phyloP scores from a whole-genome alignment of 192 early-diverging fungal species.

The Coemansia umbellata region DNA sequence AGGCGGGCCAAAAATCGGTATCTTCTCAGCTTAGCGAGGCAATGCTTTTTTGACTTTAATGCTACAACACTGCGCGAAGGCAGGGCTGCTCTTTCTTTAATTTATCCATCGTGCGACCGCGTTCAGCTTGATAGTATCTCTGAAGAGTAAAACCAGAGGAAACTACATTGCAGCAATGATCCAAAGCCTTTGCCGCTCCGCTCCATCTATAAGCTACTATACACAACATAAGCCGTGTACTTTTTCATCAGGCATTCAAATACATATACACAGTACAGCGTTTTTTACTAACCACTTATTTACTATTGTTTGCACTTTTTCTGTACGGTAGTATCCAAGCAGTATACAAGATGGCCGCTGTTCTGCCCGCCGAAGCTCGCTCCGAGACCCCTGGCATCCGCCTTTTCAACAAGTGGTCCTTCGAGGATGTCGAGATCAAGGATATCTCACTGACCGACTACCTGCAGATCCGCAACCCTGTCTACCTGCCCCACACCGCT shows the following conservation, averaged over 20 bases:
- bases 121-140: no score
- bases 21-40: no score
- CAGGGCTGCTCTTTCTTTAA: no score
- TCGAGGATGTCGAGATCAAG: slow-evolving; percentile 86
- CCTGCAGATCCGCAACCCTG: slow-evolving; percentile 84
- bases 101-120: no score
- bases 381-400: slow-evolving; percentile 45
- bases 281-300: background rate
- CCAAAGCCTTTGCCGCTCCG: no score
- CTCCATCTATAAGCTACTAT: background rate
- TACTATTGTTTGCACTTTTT: background rate
- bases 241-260: background rate
- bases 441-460: slow-evolving; percentile 88
- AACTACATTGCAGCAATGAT: no score
- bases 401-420: slow-evolving; percentile 89
- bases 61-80: no score
- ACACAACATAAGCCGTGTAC: background rate
- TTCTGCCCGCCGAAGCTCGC: slow-evolving; percentile 53
- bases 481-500: slow-evolving; percentile 98
- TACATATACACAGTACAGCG: background rate
- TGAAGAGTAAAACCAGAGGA: no score
- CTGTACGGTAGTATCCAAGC: slow-evolving; percentile 24
- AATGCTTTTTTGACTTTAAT: no score
- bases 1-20: no score
- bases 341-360: slow-evolving; percentile 43